These are phyloP conservation scores for Aegle marmelos DNA, from an alignment of 345 rosid species.

Conservation along the genomic window DNA sequence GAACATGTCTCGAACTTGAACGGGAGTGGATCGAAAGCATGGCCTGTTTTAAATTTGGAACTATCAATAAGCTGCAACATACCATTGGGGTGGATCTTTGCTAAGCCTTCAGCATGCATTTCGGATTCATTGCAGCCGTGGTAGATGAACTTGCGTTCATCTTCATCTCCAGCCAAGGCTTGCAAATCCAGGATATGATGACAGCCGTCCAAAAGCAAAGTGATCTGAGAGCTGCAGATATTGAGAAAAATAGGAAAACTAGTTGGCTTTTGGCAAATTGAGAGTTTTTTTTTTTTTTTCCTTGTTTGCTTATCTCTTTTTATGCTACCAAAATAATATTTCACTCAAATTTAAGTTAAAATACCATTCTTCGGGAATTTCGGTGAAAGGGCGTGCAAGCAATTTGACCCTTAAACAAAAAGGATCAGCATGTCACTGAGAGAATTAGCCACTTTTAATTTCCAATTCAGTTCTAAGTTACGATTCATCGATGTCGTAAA, in stretches of 20 bases:
- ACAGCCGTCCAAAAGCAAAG: no score
- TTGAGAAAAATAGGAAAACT: background rate
- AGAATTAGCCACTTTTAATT: background rate
- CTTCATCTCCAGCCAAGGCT: constrained; percentile 1
- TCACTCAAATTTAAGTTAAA: no score
- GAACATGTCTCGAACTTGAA: background rate
- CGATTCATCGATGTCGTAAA: background rate
- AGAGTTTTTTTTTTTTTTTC: background rate
- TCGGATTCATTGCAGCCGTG: background rate
- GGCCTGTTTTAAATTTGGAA: constrained; percentile 18
- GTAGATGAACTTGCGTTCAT: background rate
- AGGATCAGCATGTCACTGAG: background rate
- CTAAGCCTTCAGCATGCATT: background rate
- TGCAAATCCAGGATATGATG: background rate
- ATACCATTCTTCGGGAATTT: background rate
- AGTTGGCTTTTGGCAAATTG: no score
- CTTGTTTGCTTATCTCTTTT: background rate
- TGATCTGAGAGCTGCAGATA: no score
- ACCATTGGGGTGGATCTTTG: constrained; percentile 41
- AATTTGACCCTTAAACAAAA: background rate
- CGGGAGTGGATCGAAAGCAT: constrained; percentile 2
- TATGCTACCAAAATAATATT: background rate
- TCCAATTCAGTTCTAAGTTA: background rate
- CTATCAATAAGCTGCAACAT: constrained; percentile 56
- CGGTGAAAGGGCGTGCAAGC: background rate